Base-by-base conservation (phyloP, 345 rosid species). In the Melastoma malabathricum region DNA sequence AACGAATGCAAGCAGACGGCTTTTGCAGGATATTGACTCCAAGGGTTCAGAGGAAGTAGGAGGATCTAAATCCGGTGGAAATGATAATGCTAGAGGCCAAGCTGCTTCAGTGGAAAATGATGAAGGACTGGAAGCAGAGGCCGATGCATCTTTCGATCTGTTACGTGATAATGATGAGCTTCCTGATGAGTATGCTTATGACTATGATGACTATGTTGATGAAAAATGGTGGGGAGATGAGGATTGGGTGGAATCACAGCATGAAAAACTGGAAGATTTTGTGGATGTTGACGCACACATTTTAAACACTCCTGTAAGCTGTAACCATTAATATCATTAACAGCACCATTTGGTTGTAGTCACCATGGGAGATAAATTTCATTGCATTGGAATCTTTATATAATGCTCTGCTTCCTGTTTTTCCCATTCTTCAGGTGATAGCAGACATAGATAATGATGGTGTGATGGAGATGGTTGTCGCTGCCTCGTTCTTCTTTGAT, bases 401-500 rank as follows among this genome's bases (percentile, higher is more conserved):
- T 29, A 51, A 29, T 51, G 34, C 48, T 62, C 47, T 60, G 17
- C 49, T 55, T 19, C 50, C 50, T 13, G 52, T 68, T 23, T 63
- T 56, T 54, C 59, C 47, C 63, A 52, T 51, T 64, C 47, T 59
- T 68, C 73, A 88, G 99, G 87, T 93, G 53, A 84, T 93, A 62
- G 97, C 94, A 52, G 99, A 93, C 68, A 88, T 93, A 58, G 99
- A 93, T 68, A 85, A 81, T 50, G 99, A 93, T 61, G 99, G 99
- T 52, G 74, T 88, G 45, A 67, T 84, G 10, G 99, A 93, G 77
- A 93, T 93, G 95, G 62, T 93, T 69, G 66, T 93, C 58, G 95
- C 94, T 55, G 95, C 75, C 70, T 93, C 99, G 44, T 88, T 83
- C 74, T 93, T 85, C 80, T 93, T 93, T 52, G 97, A 93, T 69